Evolutionary conservation across 805 yeast genomes (phyloP).

Genomic region (Pichia eremophila): DNA sequence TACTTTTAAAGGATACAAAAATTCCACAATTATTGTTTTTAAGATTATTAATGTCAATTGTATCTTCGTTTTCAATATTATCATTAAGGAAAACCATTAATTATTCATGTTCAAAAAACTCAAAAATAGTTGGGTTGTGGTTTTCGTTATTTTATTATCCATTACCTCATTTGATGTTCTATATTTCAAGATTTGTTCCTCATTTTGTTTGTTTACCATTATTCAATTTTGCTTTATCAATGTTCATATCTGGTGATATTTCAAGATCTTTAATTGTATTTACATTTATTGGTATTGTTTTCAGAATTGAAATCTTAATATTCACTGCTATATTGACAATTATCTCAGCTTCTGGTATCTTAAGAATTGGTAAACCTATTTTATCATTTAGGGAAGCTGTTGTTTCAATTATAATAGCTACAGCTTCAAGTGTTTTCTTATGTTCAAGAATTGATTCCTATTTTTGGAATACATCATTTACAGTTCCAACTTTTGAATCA

Average conservation of each 20-base stretch:
- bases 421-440: constrained; percentile 38
- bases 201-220: constrained; percentile 77
- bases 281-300: constrained; percentile 55
- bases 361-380: constrained; percentile 32
- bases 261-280: constrained; percentile 42
- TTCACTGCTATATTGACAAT: constrained; percentile 41
- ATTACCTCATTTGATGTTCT: constrained; percentile 75
- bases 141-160: constrained; percentile 47
- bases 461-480: constrained; percentile 50
- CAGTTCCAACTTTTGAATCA: constrained; percentile 65
- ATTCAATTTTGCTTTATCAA: constrained; percentile 45
- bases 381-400: constrained; percentile 18
- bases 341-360: constrained; percentile 32
- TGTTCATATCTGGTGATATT: constrained; percentile 39
- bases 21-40: constrained; percentile 43
- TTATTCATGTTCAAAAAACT: constrained; percentile 15
- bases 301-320: constrained; percentile 62
- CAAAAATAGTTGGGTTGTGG: constrained; percentile 38
- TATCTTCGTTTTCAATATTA: constrained; percentile 33
- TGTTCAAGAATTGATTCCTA: constrained; percentile 55
- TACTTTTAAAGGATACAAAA: constrained; percentile 26
- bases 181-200: constrained; percentile 82
- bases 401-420: constrained; percentile 30
- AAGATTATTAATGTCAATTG: constrained; percentile 53
- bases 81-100: constrained; percentile 36